These are phyloP conservation scores for Hanseniaspora lindneri DNA, from an alignment of 805 yeast species.

Conservation along the genomic window DNA sequence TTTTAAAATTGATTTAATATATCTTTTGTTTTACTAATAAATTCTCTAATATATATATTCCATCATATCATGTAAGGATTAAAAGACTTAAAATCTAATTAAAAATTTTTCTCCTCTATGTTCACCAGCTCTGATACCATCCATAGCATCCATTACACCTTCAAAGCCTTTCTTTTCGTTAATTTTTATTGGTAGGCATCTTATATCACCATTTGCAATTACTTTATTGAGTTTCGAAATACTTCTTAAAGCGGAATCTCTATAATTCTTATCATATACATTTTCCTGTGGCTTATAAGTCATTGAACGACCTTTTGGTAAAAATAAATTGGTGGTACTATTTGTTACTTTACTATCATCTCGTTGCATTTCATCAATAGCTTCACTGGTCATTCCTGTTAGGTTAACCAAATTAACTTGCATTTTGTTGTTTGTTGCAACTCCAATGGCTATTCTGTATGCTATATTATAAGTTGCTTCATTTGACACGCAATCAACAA, in stretches of 20 bases:
- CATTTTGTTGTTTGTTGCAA: conserved; percentile 20
- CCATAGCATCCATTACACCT: conserved; percentile 22
- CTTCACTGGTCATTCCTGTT: conserved; percentile 22
- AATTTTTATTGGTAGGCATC: conserved; percentile 28
- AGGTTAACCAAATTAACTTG: conserved; percentile 32
- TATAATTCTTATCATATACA: conserved; percentile 24
- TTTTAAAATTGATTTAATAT: too few relatives aligned
- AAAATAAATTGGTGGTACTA: conserved; percentile 31
- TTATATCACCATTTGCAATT: conserved; percentile 24
- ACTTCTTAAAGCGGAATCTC: conserved; percentile 22
- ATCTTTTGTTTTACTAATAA: too few relatives aligned
- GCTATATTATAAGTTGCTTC: conserved; percentile 26
- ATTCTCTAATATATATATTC: too few relatives aligned
- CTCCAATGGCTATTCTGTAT: conserved; percentile 28
- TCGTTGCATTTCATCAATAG: conserved; percentile 26
- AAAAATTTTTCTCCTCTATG: conserved; percentile 28
- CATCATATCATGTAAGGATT: too few relatives aligned
- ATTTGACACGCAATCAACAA: conserved; percentile 31
- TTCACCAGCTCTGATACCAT: conserved; percentile 24
- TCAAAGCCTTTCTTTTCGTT: conserved; percentile 27
- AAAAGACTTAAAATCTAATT: conserved; percentile 18
- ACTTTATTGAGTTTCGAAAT: conserved; percentile 24
- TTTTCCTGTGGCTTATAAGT: conserved; percentile 25
- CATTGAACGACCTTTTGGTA: conserved; percentile 30
- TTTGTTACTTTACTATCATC: conserved; percentile 27